Base-by-base conservation (phyloP, 495 filamentous ascomycete species). In the Beverwykella pulmonaria region DNA sequence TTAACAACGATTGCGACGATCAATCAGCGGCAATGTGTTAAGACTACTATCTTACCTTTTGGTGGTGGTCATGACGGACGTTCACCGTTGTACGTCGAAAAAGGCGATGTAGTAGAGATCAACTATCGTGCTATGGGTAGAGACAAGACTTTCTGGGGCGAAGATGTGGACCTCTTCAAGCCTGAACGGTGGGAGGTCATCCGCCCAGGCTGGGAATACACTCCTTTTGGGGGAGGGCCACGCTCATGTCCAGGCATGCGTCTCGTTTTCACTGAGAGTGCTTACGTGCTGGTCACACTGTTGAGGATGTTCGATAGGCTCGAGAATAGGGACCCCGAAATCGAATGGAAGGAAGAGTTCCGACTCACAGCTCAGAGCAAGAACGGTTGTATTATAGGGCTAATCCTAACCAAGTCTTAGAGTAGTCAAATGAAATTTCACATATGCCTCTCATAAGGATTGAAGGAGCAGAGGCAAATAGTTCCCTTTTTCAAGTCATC, bases 1-100 rank as follows among this genome's bases (percentile, higher is more conserved):
- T n/a, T n/a, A n/a, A n/a, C n/a, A n/a, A n/a, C n/a, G n/a, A n/a
- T n/a, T n/a, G n/a, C n/a, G n/a, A n/a, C n/a, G n/a, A n/a, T n/a
- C n/a, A n/a, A n/a, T n/a, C n/a, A n/a, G n/a, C n/a, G n/a, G n/a
- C n/a, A n/a, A n/a, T n/a, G n/a, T n/a, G n/a, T n/a, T n/a, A n/a
- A n/a, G n/a, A n/a, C n/a, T n/a, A 12, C 20, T 3, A 8, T 32
- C 22, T 64, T 86, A 9, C 84, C 83, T 1, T 49, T 70, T 7
- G 84, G 84, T 30, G 84, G 84, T n/a, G 82, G 84, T 14, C 63
- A 68, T 0, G 79, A 82, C 54, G 81, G 82, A 7, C 71, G 68
- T 12, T 61, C 71, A 15, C 82, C 83, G 5, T 64, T 85, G 27
- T 83, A 80, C 60, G 69, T 79, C n/a, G 70, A 53, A 23, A 80